These are phyloP conservation scores for Linnemannia exigua DNA, from an alignment of 192 early-diverging fungal genomes.

Conservation along the genomic window DNA sequence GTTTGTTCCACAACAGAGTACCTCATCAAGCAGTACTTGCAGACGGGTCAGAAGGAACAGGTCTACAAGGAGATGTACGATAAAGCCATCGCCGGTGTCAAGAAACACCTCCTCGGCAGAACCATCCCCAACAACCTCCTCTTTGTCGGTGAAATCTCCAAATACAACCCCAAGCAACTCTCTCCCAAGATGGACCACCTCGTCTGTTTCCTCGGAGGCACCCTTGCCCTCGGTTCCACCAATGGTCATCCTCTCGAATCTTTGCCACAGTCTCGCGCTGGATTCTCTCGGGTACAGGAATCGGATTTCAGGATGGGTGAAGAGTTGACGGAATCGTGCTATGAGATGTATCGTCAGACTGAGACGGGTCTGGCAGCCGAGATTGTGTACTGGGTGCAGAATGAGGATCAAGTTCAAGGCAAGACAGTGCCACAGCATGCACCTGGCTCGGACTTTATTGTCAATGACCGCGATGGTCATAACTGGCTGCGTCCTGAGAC, in stretches of 20 bases:
- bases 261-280: neutral
- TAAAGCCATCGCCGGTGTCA: constrained; percentile 73
- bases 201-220: constrained; percentile 91
- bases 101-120: constrained; percentile 71
- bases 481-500: constrained; percentile 90
- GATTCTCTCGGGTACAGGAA: constrained; percentile 23
- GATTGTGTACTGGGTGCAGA: constrained; percentile 68
- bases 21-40: constrained; percentile 89
- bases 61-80: constrained; percentile 80
- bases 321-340: constrained; percentile 77
- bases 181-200: constrained; percentile 89
- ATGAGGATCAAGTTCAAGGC: constrained; percentile 43
- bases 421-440: constrained; percentile 43
- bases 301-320: constrained; percentile 78
- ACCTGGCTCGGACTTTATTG: constrained; percentile 68
- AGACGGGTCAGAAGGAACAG: constrained; percentile 72
- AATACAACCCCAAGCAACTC: constrained; percentile 38
- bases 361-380: constrained; percentile 58
- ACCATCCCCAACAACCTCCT: constrained; percentile 66
- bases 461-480: constrained; percentile 73
- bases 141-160: constrained; percentile 73
- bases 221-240: constrained; percentile 83
- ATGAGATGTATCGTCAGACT: constrained; percentile 59
- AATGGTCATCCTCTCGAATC: constrained; percentile 63
- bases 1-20: constrained; percentile 74